Evolutionary conservation across 2,329 filamentous ascomycete genomes (phyloP).

Genomic region (Lachnellula cervina): DNA sequence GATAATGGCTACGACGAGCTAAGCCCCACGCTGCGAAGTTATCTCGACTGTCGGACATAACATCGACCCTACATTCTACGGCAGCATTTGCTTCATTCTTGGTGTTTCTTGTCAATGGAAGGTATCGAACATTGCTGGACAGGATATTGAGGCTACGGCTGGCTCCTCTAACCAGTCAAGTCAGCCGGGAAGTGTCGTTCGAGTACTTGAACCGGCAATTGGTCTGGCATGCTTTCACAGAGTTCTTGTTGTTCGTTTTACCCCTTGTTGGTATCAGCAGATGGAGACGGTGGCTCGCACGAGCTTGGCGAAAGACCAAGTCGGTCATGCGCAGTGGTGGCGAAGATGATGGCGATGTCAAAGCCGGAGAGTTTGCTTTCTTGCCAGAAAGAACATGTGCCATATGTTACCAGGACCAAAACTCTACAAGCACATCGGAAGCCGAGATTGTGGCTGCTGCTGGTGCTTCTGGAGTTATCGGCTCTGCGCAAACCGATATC

Average conservation of each 20-base stretch:
- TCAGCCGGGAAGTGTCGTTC: constrained; percentile 88
- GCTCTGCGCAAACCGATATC: constrained; percentile 85
- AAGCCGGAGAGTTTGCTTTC: constrained; percentile 73
- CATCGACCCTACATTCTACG: constrained; percentile 72
- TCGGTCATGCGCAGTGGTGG: constrained; percentile 52
- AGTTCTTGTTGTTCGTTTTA: constrained; percentile 95
- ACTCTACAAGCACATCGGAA: constrained; percentile 65
- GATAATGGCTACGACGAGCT: constrained; percentile 69
- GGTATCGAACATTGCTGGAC: constrained; percentile 87
- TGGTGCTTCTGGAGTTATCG: constrained; percentile 67
- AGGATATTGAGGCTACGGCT: constrained; percentile 78
- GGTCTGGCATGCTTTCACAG: constrained; percentile 99
- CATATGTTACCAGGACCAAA: constrained; percentile 95
- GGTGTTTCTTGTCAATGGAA: constrained; percentile 83
- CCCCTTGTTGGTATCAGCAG: constrained; percentile 91
- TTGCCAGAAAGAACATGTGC: constrained; percentile 91
- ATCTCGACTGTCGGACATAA: constrained; percentile 62
- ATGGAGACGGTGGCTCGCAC: constrained; percentile 85
- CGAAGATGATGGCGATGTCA: constrained; percentile 46
- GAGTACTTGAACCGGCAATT: constrained; percentile 97
- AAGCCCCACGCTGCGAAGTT: constrained; percentile 49
- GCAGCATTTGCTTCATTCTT: constrained; percentile 83
- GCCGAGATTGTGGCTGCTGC: constrained; percentile 69
- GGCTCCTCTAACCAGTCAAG: constrained; percentile 76
- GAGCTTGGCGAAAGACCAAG: constrained; percentile 79